A percentile compares a stretch with the other conserved stretches of the same genome.
These are phyloP conservation scores for Aspergillus uvarum DNA, from an alignment of 2,329 filamentous ascomycete genomes.

Conservation along the genomic window DNA sequence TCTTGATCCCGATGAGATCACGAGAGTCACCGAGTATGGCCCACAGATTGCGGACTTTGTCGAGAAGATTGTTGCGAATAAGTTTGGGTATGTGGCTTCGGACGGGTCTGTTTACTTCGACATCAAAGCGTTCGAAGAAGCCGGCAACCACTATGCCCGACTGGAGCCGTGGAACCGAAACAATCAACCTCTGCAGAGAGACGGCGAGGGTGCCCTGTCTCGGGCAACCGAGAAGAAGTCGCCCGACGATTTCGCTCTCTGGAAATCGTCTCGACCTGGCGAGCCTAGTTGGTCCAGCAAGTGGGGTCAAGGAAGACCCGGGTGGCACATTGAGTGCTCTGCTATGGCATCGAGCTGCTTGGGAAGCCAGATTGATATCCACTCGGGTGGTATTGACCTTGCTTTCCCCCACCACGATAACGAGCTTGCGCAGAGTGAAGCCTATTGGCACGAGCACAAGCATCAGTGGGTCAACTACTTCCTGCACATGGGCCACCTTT, in stretches of 20 bases:
- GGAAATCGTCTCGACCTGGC: conserved; percentile 89
- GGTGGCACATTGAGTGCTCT: conserved; percentile 97
- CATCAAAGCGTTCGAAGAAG: conserved; percentile 78
- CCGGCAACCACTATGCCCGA: conserved; percentile 80
- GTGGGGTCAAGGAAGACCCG: conserved; percentile 85
- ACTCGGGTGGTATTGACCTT: conserved; percentile 88
- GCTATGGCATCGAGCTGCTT: conserved; percentile 92
- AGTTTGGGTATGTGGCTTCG: conserved; percentile 72
- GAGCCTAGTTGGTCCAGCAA: conserved; percentile 87
- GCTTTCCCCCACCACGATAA: conserved; percentile 93
- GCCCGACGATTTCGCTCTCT: conserved; percentile 83
- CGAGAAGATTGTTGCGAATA: conserved; percentile 76
- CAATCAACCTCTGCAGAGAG: conserved; percentile 83
- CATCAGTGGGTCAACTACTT: conserved; percentile 93
- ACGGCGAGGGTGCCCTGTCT: conserved; percentile 69
- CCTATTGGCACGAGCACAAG: conserved; percentile 63
- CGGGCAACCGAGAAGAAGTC: conserved; percentile 67
- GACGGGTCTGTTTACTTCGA: conserved; percentile 95
- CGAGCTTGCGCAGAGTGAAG: conserved; percentile 84
- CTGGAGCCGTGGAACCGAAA: conserved; percentile 83
- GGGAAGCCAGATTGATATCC: conserved; percentile 82
- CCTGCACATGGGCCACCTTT: conserved; percentile 89
- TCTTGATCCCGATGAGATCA: conserved; percentile 75
- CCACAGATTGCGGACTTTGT: conserved; percentile 85
- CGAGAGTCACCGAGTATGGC: conserved; percentile 89